Percentiles rank a stretch among this genome's conserved stretches.
Conservation (phyloP, 2,329 filamentous ascomycete genomes). For the Diaporthe ilicicola region DNA sequence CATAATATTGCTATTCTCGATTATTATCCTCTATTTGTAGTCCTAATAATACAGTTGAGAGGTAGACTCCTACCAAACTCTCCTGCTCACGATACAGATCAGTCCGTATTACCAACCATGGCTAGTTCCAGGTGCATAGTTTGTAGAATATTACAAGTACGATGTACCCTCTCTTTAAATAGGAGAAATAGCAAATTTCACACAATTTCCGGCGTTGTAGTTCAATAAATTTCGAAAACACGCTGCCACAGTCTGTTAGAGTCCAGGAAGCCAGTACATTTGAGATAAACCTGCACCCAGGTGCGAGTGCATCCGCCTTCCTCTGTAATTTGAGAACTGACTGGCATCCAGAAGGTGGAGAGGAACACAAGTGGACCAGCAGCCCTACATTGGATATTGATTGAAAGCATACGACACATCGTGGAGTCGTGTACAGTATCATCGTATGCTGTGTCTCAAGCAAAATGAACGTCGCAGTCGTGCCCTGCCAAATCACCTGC, state of each 20-base stretch:
- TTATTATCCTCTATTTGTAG: neutral
- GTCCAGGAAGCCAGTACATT: too few relatives aligned
- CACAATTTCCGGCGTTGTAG: neutral
- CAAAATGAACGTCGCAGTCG: constrained; percentile 23
- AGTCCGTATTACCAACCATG: neutral
- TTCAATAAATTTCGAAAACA: too few relatives aligned
- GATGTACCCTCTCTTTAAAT: neutral
- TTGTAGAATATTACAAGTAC: neutral
- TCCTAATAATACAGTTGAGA: neutral
- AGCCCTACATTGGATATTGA: neutral
- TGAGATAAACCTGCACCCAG: too few relatives aligned
- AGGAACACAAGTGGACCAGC: too few relatives aligned
- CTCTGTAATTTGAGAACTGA: too few relatives aligned
- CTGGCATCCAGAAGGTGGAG: too few relatives aligned
- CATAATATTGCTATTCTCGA: neutral
- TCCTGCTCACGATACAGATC: neutral
- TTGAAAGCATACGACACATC: neutral
- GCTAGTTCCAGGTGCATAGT: neutral
- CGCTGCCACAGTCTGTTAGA: too few relatives aligned
- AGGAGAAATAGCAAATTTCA: neutral
- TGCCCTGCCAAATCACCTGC: constrained; percentile 37
- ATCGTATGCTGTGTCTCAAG: constrained; percentile 15
- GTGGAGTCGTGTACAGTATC: neutral
- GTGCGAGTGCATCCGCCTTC: too few relatives aligned
- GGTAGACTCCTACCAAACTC: neutral